Evolutionary conservation across 352 stramenopile genomes (phyloP), one percentile per base, ranked within the genome.

Genomic region (Globisporangium uncinulatum): DNA sequence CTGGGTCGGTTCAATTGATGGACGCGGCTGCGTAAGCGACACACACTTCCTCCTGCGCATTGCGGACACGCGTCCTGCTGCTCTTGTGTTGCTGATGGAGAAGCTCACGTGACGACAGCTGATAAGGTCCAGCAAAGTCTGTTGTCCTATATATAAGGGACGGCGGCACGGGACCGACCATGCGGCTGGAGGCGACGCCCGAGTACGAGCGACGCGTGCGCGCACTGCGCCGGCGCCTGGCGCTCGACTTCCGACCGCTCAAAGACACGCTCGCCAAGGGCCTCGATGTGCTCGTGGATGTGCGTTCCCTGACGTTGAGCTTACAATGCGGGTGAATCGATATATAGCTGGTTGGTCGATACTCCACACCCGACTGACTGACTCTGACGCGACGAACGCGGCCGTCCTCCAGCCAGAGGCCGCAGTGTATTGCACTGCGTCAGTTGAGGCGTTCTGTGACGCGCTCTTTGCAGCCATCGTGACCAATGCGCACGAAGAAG

Each of bases 201-300:
- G 70, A 80, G 44, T 74, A 65, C 62, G 71, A 81, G 59, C 62
- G 57, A 53, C 69, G 76, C 56, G 71, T 76, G 54, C 71, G 71
- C 34, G 56, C 69, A 46, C 46, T 86, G 61, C 65, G 57, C 20
- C 76, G 77, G 65, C 71, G 67, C 10, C 60, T 86, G n/a, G 61
- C 73, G 51, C 71, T 86, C 45, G 76, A 86, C 62, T 82, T 80
- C 45, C 66, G 76, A 51, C 69, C 76, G 47, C 73, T 86, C 24
- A 66, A 62, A 19, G 61, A 70, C 56, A 80, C 73, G 41, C 71
- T 83, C 24, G 63, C 76, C 37, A 71, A 70, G 32, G 71, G 71
- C 0, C 67, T 86, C 32, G 67, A 75, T 19, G 62, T 84, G 54
- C 62, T 74, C 34, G 61, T 86, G 20, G 71, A 81, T 47, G 72